A percentile compares a stretch with the other conserved stretches of the same genome.
Conservation (phyloP, 2,329 filamentous ascomycete species). For the Penicillium sp. region DNA sequence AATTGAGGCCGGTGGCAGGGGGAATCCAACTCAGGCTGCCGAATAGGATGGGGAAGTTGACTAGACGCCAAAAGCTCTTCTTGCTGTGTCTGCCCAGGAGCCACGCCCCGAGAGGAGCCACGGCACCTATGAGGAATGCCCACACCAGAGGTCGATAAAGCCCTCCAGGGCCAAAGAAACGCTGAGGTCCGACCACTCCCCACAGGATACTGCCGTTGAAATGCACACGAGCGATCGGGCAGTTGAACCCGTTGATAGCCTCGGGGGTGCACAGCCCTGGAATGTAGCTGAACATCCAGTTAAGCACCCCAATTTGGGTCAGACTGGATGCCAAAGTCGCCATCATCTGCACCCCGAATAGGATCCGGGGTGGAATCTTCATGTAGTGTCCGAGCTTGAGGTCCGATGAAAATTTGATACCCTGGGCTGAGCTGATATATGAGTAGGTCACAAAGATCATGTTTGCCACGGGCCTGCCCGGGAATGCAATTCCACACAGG, state of each 20-base stretch:
- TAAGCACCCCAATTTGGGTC: constrained; percentile 80
- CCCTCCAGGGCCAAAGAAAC: constrained; percentile 77
- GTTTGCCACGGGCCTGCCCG: constrained; percentile 82
- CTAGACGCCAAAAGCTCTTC: constrained; percentile 68
- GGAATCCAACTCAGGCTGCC: constrained; percentile 85
- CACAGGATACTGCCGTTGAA: constrained; percentile 90
- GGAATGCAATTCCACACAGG: constrained; percentile 79
- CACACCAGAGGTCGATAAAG: constrained; percentile 77
- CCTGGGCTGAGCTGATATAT: constrained; percentile 85
- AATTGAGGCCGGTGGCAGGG: constrained; percentile 81
- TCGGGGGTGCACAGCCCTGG: constrained; percentile 74
- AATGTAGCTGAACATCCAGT: constrained; percentile 86
- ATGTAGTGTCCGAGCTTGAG: constrained; percentile 72
- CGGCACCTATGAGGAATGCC: constrained; percentile 76
- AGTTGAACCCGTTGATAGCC: constrained; percentile 86
- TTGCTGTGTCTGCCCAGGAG: constrained; percentile 61
- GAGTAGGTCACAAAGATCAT: constrained; percentile 94
- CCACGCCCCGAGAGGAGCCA: constrained; percentile 75
- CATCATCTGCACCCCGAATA: constrained; percentile 61
- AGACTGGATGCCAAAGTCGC: constrained; percentile 70
- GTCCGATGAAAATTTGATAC: constrained; percentile 85
- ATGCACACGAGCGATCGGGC: constrained; percentile 82
- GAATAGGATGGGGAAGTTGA: constrained; percentile 81
- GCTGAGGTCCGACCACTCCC: constrained; percentile 80
- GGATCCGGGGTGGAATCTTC: constrained; percentile 63